phyloP scores from a whole-genome alignment of 2,329 filamentous ascomycete genomes.

The Epichloe uncinata region DNA sequence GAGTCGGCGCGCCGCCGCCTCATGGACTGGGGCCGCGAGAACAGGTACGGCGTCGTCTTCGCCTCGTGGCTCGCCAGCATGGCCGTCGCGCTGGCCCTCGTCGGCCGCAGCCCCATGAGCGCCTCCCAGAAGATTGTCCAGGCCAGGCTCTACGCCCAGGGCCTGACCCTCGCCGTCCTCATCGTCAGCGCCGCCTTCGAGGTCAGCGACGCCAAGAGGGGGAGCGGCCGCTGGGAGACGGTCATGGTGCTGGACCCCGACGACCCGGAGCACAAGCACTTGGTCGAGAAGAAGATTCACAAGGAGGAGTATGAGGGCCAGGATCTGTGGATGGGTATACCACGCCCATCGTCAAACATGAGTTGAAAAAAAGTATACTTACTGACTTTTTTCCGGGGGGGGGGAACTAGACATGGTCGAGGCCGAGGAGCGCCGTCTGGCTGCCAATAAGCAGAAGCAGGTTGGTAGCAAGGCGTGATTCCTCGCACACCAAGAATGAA shows the following conservation, averaged over 20 bases:
- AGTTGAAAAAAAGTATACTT: no score
- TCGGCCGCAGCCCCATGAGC: constrained; percentile 62
- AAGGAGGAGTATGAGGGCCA: constrained; percentile 79
- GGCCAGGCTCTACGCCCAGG: constrained; percentile 88
- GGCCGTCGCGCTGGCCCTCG: constrained; percentile 58
- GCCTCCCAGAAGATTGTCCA: constrained; percentile 82
- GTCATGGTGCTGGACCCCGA: constrained; percentile 67
- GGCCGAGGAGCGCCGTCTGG: constrained; percentile 54
- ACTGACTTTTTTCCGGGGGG: constrained; percentile 6
- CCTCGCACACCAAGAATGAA: not conserved
- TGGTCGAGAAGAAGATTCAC: constrained; percentile 79
- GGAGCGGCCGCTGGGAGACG: constrained; percentile 71
- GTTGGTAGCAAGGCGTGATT: constrained; percentile 11
- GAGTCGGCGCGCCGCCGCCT: constrained; percentile 46
- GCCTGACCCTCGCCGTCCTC: constrained; percentile 71
- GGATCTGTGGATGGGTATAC: constrained; percentile 77
- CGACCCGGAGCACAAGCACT: constrained; percentile 68
- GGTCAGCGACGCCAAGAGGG: constrained; percentile 58
- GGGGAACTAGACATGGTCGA: constrained; percentile 58
- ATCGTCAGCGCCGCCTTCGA: constrained; percentile 75
- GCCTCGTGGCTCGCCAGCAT: constrained; percentile 72
- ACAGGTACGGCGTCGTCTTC: constrained; percentile 81
- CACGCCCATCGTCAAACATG: no score
- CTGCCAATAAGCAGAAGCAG: constrained; percentile 25
- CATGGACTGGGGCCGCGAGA: constrained; percentile 60